Conservation (phyloP, 345 rosid genomes). For the Aquilaria yunnanensis region DNA sequence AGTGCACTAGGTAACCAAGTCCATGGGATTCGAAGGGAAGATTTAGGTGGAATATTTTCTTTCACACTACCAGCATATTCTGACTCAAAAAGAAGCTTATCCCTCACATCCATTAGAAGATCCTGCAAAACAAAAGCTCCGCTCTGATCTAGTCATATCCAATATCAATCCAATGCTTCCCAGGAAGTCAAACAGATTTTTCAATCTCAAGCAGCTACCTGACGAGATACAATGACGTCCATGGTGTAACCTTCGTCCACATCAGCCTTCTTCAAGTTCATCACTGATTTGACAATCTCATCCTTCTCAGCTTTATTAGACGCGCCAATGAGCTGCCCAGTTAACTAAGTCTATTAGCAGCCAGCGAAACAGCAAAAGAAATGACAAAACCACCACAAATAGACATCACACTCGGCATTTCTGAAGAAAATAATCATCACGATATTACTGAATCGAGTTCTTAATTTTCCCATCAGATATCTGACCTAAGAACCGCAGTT, state of each 20-base stretch:
- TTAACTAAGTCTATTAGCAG: slow-evolving; percentile 7
- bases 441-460: not conserved
- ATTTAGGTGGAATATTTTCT: slow-evolving; percentile 68
- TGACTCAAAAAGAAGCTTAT: slow-evolving; percentile 92
- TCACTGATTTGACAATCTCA: slow-evolving; percentile 79
- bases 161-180: too few relatives aligned
- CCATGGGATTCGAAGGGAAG: slow-evolving; percentile 76
- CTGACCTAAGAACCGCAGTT: not conserved
- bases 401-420: too few relatives aligned
- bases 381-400: not conserved
- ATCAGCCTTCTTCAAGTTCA: slow-evolving; percentile 66
- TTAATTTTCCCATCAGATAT: not conserved
- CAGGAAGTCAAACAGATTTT: too few relatives aligned
- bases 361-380: not conserved
- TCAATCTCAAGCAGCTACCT: slow-evolving; percentile 34
- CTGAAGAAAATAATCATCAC: not conserved
- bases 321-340: slow-evolving; percentile 65
- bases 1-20: slow-evolving; percentile 91
- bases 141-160: too few relatives aligned
- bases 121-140: slow-evolving; percentile 35
- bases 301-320: slow-evolving; percentile 83
- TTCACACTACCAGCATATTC: slow-evolving; percentile 84
- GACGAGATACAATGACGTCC: slow-evolving; percentile 65
- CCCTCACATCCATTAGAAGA: slow-evolving; percentile 87
- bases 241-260: slow-evolving; percentile 86